These are phyloP conservation scores for Kwoniella mangroviensis DNA, from an alignment of 768 basidiomycete genomes.

Conservation along the genomic window DNA sequence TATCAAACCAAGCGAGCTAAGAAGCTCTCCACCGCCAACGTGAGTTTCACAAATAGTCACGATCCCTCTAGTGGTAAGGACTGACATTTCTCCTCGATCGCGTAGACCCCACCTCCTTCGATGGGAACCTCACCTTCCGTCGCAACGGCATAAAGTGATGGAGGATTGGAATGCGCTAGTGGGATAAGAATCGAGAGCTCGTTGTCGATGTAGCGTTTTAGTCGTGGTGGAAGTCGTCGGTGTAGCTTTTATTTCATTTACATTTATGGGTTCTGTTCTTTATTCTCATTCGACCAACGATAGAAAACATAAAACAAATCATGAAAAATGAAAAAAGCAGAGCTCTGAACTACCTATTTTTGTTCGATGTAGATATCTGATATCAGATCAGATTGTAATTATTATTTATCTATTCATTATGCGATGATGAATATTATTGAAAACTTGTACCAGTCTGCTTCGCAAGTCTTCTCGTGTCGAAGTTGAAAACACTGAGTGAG, in stretches of 20 bases:
- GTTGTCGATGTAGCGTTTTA: conserved; percentile 3
- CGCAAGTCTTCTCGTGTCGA: too few species aligned
- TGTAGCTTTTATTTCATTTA: background rate
- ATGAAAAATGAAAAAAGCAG: background rate
- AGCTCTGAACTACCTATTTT: too few species aligned
- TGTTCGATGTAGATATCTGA: background rate
- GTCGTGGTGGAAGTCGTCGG: background rate
- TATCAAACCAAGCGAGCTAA: conserved; percentile 81
- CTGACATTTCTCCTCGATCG: background rate
- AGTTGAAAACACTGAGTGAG: too few species aligned
- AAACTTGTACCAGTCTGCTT: background rate
- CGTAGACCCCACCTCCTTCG: conserved; percentile 13
- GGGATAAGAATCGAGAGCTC: background rate
- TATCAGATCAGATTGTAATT: background rate
- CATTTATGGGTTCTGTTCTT: background rate
- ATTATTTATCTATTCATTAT: background rate
- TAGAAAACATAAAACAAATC: background rate
- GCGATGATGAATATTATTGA: background rate
- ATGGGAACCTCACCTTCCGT: conserved; percentile 11
- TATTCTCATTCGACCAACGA: background rate
- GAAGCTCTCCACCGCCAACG: conserved; percentile 59
- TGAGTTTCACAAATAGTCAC: conserved; percentile 13
- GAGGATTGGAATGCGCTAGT: background rate
- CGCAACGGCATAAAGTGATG: conserved; percentile 1
- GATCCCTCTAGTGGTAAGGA: too few species aligned